Percentiles rank a stretch among this genome's conserved stretches.
These are phyloP conservation scores for Penicillium expansum DNA, from an alignment of 2,329 filamentous ascomycete species.

Conservation along the genomic window DNA sequence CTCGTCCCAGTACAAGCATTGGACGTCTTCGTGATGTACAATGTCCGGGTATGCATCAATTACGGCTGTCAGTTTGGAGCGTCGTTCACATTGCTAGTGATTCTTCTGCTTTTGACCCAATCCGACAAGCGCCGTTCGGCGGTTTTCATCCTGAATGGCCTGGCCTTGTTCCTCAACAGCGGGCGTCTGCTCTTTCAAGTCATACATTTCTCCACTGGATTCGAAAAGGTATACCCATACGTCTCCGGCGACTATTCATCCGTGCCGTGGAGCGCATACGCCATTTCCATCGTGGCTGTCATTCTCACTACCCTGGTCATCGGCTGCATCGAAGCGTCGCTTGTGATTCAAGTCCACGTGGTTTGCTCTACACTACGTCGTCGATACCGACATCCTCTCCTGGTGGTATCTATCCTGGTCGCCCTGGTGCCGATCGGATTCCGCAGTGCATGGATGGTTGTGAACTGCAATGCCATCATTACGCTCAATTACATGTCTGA, in stretches of 20 bases:
- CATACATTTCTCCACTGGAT: slow-evolving; percentile 60
- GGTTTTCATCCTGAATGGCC: slow-evolving; percentile 64
- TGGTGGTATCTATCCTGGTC: slow-evolving; percentile 49
- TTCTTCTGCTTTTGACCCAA: slow-evolving; percentile 66
- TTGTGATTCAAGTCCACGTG: slow-evolving; percentile 63
- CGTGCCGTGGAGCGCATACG: slow-evolving; percentile 48
- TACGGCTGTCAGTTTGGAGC: slow-evolving; percentile 70
- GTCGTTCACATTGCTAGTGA: slow-evolving; percentile 61
- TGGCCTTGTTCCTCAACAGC: slow-evolving; percentile 60
- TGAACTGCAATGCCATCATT: slow-evolving; percentile 47
- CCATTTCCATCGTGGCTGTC: slow-evolving; percentile 48
- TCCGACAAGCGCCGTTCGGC: slow-evolving; percentile 61
- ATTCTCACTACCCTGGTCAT: slow-evolving; percentile 55
- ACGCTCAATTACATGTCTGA: slow-evolving; percentile 25
- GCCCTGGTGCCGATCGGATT: slow-evolving; percentile 53
- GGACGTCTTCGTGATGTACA: slow-evolving; percentile 48
- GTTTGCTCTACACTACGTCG: slow-evolving; percentile 54
- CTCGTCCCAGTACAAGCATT: slow-evolving; percentile 44
- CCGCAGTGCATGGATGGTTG: slow-evolving; percentile 52
- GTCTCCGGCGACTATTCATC: slow-evolving; percentile 55
- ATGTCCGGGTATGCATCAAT: slow-evolving; percentile 56
- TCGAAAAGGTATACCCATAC: slow-evolving; percentile 60
- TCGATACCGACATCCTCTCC: slow-evolving; percentile 46
- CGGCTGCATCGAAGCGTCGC: slow-evolving; percentile 55
- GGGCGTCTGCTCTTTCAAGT: slow-evolving; percentile 48